These are phyloP conservation scores for Diplotaxis tenuifolia DNA, from an alignment of 345 rosid species.

Conservation along the genomic window DNA sequence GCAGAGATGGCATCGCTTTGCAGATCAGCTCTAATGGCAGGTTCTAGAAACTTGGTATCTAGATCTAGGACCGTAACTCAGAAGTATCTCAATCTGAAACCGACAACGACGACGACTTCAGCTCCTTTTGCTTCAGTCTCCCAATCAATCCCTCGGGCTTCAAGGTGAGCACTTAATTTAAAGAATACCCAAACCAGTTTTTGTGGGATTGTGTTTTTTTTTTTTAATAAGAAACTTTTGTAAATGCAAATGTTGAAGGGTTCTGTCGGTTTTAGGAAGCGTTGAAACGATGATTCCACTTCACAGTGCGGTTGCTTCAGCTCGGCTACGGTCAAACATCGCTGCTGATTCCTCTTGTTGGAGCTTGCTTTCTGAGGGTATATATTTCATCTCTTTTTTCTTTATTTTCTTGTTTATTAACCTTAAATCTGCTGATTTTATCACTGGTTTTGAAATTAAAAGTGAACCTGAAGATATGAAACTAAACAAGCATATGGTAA, in stretches of 20 bases:
- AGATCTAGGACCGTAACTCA: not conserved
- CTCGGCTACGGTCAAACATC: constrained; percentile 73
- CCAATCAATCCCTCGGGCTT: constrained; percentile 43
- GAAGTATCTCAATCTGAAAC: not conserved
- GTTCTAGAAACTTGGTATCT: not conserved
- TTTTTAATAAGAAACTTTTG: not conserved
- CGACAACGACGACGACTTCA: constrained; percentile 24
- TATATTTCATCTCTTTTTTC: not conserved
- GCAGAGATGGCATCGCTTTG: not conserved
- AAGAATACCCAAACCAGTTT: not conserved
- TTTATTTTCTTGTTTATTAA: too few relatives aligned
- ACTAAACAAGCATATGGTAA: too few relatives aligned
- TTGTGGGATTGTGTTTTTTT: not conserved
- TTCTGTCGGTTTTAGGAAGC: constrained; percentile 57
- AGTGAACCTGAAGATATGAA: too few relatives aligned
- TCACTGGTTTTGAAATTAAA: not conserved
- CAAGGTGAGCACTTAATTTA: constrained; percentile 23
- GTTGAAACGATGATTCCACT: constrained; percentile 79
- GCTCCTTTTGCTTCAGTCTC: constrained; percentile 46
- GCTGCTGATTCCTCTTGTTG: constrained; percentile 86
- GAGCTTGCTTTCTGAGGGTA: constrained; percentile 91
- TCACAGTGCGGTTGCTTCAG: constrained; percentile 79
- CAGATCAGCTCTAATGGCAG: not conserved
- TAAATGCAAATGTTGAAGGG: constrained; percentile 40
- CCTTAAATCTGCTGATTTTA: not conserved